These are phyloP conservation scores for Micromonas commoda DNA, from an alignment of 139 green algal genomes.

Conservation along the genomic window DNA sequence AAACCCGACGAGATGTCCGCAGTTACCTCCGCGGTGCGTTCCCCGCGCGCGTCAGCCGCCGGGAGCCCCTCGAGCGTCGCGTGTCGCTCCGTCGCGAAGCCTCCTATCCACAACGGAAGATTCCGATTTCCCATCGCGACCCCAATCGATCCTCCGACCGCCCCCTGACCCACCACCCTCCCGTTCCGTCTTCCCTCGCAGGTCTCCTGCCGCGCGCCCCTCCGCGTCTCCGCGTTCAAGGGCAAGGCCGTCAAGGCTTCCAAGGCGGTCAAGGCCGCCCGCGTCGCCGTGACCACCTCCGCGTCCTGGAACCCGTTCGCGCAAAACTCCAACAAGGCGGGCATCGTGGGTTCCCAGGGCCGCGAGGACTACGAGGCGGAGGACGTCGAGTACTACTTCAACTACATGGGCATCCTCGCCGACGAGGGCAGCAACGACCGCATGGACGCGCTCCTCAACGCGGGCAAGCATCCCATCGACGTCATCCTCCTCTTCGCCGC, in stretches of 20 bases:
- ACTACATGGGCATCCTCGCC: constrained; percentile 95
- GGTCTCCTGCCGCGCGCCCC: background rate
- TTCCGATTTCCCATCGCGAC: too few species aligned
- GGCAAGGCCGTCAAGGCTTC: background rate
- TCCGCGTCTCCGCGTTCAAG: background rate
- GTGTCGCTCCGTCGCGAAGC: background rate
- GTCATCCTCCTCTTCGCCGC: constrained; percentile 83
- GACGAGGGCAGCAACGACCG: constrained; percentile 79
- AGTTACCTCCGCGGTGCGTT: background rate
- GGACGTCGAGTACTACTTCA: constrained; percentile 94
- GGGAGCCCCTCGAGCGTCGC: too few species aligned
- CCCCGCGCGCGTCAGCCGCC: too few species aligned
- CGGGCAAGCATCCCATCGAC: constrained; percentile 70
- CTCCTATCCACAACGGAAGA: too few species aligned
- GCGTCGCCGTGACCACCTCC: background rate
- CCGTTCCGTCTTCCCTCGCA: background rate
- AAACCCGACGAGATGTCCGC: background rate
- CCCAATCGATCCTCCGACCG: background rate
- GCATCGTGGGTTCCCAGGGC: constrained; percentile 3
- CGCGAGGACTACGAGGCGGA: constrained; percentile 58
- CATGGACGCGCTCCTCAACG: constrained; percentile 63
- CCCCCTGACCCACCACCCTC: background rate
- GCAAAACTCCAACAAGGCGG: background rate
- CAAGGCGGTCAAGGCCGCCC: background rate
- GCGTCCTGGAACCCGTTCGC: background rate